Evolutionary conservation across 2,329 filamentous ascomycete genomes (phyloP).

Genomic region (Alternaria rosae): DNA sequence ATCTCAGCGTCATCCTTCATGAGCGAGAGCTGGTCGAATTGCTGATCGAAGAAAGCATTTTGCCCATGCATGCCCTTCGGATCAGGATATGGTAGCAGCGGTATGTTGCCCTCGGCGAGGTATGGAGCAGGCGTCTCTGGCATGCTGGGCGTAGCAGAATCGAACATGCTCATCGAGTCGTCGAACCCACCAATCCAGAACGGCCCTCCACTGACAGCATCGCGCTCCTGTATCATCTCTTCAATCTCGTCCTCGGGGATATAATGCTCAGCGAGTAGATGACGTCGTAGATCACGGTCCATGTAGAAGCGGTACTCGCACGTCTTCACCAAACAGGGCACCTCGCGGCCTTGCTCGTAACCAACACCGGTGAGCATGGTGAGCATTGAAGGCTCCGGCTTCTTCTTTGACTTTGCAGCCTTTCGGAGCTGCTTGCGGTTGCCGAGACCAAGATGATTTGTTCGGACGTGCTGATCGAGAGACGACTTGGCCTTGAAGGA

Average conservation of each 20-base stretch:
- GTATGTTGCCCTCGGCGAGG: slow-evolving; percentile 19
- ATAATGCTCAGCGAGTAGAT: slow-evolving; percentile 58
- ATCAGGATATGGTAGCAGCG: slow-evolving; percentile 4
- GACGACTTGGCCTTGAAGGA: slow-evolving; percentile 78
- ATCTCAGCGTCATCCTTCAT: slow-evolving; percentile 32
- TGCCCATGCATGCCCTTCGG: slow-evolving; percentile 7
- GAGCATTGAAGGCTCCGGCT: slow-evolving; percentile 36
- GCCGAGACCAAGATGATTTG: slow-evolving; percentile 74
- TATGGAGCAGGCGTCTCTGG: slow-evolving; percentile 43
- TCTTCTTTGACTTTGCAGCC: slow-evolving; percentile 48
- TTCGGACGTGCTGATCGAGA: slow-evolving; percentile 84
- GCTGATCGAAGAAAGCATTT: slow-evolving; percentile 12
- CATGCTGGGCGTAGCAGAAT: slow-evolving; percentile 40
- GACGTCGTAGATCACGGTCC: slow-evolving; percentile 65
- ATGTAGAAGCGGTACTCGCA: slow-evolving; percentile 65
- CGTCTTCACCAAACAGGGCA: slow-evolving; percentile 59
- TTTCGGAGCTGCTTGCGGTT: slow-evolving; percentile 48
- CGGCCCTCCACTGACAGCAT: slow-evolving; percentile 52
- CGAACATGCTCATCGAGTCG: slow-evolving; percentile 28
- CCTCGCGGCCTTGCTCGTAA: slow-evolving; percentile 59
- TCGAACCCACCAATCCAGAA: slow-evolving; percentile 56
- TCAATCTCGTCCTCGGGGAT: slow-evolving; percentile 46
- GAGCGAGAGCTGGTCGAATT: slow-evolving; percentile 25
- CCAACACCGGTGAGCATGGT: slow-evolving; percentile 64
- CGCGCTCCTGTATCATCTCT: slow-evolving; percentile 49